Percentiles rank a stretch among this genome's conserved stretches.
phyloP scores from a whole-genome alignment of 2,329 filamentous ascomycete genomes.

The Trichoderma semiorbis region DNA sequence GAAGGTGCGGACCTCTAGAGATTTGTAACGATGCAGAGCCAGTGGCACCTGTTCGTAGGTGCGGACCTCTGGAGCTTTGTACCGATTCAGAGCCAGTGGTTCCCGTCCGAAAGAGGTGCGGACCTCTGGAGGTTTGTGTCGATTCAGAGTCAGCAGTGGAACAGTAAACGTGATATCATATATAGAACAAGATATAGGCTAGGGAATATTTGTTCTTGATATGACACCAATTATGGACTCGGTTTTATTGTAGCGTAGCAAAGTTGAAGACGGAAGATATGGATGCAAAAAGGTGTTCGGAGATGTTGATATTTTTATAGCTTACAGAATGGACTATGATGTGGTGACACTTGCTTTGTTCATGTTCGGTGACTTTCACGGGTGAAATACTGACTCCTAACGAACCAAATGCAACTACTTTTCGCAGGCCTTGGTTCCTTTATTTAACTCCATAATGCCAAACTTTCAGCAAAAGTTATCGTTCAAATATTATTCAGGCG shows the following conservation, averaged over 20 bases:
- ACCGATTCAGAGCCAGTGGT: neutral
- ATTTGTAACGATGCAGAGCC: neutral
- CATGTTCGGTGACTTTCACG: neutral
- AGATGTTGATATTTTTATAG: neutral
- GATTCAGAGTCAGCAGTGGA: neutral
- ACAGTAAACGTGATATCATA: neutral
- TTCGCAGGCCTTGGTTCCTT: neutral
- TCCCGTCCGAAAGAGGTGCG: neutral
- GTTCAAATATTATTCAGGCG: neutral
- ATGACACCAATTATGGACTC: neutral
- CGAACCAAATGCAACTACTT: neutral
- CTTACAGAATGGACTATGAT: neutral
- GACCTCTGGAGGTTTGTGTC: neutral
- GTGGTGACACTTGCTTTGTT: neutral
- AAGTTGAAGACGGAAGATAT: neutral
- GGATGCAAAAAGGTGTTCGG: neutral
- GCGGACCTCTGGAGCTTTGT: neutral
- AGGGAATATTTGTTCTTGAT: neutral
- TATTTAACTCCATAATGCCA: neutral
- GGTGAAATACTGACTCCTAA: neutral
- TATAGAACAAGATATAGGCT: neutral
- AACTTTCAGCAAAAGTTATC: neutral
- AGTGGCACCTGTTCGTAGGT: neutral
- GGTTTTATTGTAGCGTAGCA: neutral
- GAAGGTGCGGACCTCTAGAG: neutral